A percentile compares a stretch with the other conserved stretches of the same genome.
Evolutionary conservation across 768 basidiomycete genomes (phyloP).

Genomic region (Lanmaoa rubissima): DNA sequence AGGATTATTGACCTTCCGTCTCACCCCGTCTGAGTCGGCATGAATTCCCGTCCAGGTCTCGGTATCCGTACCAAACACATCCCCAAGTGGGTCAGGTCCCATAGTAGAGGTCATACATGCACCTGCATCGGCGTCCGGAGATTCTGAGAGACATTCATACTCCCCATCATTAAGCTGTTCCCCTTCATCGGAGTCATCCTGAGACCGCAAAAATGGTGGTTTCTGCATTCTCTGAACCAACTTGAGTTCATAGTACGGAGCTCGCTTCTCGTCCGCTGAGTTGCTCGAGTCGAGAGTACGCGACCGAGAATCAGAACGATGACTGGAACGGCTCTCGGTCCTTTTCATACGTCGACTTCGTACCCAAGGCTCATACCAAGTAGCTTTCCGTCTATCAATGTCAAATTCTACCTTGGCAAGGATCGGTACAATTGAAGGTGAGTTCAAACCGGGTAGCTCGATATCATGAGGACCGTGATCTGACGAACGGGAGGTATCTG

Average conservation of each 20-base stretch:
- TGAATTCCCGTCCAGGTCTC: slow-evolving; percentile 61
- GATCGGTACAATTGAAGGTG: slow-evolving; percentile 70
- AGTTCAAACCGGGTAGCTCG: slow-evolving; percentile 63
- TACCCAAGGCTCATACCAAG: slow-evolving; percentile 86
- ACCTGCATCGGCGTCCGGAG: slow-evolving; percentile 32
- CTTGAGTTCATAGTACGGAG: slow-evolving; percentile 45
- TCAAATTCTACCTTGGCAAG: slow-evolving; percentile 96
- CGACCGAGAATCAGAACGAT: slow-evolving; percentile 24
- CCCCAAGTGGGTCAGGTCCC: slow-evolving; percentile 50
- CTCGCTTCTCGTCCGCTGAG: slow-evolving; percentile 30
- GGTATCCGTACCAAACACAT: slow-evolving; percentile 66
- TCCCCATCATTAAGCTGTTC: slow-evolving; percentile 28
- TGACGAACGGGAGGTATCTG: slow-evolving; percentile 47
- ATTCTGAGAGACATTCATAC: slow-evolving; percentile 32
- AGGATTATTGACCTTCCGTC: slow-evolving; percentile 32
- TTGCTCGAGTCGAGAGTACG: slow-evolving; percentile 22
- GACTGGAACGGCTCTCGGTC: slow-evolving; percentile 40
- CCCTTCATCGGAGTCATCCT: slow-evolving; percentile 22
- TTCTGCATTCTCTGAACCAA: slow-evolving; percentile 51
- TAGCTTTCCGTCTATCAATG: slow-evolving; percentile 75
- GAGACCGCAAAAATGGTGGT: slow-evolving; percentile 31
- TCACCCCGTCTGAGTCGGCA: slow-evolving; percentile 30
- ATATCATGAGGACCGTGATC: slow-evolving; percentile 46
- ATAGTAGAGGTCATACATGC: slow-evolving; percentile 37
- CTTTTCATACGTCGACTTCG: slow-evolving; percentile 63